These are phyloP conservation scores for Phytopythium sindhum DNA, from an alignment of 352 stramenopile genomes.

Conservation along the genomic window DNA sequence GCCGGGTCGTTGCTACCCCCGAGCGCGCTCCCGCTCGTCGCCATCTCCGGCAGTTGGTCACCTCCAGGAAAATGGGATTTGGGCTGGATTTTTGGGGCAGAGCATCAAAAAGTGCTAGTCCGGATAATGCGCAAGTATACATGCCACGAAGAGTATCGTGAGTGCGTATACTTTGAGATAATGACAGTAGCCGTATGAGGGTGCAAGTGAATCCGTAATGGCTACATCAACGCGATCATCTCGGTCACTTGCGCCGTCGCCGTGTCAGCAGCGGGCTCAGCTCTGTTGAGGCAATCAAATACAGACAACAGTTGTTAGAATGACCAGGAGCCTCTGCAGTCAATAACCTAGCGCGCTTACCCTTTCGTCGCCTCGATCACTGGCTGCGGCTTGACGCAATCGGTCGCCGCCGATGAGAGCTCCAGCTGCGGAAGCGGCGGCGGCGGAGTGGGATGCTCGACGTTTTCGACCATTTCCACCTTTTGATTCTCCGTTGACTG, in stretches of 20 bases:
- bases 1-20: constrained; percentile 4
- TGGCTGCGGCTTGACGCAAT: constrained; percentile 11
- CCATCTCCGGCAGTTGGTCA: background rate
- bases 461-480: constrained; percentile 20
- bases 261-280: constrained; percentile 13
- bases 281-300: constrained; percentile 4
- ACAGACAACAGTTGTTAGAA: background rate
- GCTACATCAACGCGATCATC: constrained; percentile 31
- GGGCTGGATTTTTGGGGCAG: background rate
- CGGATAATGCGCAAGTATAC: background rate
- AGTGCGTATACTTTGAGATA: background rate
- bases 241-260: constrained; percentile 26
- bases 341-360: constrained; percentile 8
- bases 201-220: background rate
- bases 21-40: background rate
- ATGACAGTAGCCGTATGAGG: background rate
- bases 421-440: constrained; percentile 4
- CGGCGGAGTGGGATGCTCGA: constrained; percentile 26
- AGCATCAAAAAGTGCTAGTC: background rate
- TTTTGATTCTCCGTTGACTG: constrained; percentile 15
- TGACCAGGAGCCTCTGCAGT: constrained; percentile 1
- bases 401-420: constrained; percentile 14
- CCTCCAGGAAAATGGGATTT: too few species aligned
- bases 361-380: constrained; percentile 9
- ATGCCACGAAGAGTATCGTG: background rate